Conservation (phyloP, 2,329 filamentous ascomycete genomes). For the Cordyceps fumosorosea region DNA sequence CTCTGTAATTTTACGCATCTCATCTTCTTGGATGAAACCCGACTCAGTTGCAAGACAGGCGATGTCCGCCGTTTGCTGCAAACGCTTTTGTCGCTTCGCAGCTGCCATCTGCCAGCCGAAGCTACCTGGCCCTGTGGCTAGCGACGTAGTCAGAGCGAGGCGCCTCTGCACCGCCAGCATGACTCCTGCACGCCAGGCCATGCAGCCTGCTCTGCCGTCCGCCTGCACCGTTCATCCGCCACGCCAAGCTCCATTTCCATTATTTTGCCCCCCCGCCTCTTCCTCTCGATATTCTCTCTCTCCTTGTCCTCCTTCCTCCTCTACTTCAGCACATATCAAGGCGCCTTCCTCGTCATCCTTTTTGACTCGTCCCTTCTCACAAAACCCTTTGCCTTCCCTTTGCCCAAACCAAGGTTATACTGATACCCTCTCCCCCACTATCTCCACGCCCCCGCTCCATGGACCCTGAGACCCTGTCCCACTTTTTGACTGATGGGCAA, state of each 20-base stretch:
- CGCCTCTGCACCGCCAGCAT: neutral
- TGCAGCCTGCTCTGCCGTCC: neutral
- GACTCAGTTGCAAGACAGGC: neutral
- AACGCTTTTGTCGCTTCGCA: neutral
- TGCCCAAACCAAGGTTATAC: neutral
- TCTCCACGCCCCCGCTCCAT: slow-evolving; percentile 1
- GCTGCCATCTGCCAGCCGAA: neutral
- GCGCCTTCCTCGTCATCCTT: neutral
- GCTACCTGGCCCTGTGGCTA: neutral
- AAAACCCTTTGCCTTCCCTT: neutral
- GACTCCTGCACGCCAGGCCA: neutral
- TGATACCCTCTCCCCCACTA: neutral
- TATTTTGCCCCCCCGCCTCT: neutral
- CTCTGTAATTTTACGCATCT: neutral
- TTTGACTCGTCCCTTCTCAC: neutral
- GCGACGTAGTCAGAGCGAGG: neutral
- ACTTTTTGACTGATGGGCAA: slow-evolving; percentile 11
- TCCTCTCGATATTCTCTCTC: neutral
- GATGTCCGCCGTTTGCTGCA: neutral
- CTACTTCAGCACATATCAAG: neutral
- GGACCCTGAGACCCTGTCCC: slow-evolving; percentile 13
- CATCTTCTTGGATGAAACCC: neutral
- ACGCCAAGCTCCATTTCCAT: neutral
- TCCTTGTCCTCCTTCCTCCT: neutral
- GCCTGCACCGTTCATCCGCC: neutral